Evolutionary conservation across 2,329 filamentous ascomycete genomes (phyloP), one percentile per base, ranked within the genome.

Genomic region (Herpomyces periplanetae): DNA sequence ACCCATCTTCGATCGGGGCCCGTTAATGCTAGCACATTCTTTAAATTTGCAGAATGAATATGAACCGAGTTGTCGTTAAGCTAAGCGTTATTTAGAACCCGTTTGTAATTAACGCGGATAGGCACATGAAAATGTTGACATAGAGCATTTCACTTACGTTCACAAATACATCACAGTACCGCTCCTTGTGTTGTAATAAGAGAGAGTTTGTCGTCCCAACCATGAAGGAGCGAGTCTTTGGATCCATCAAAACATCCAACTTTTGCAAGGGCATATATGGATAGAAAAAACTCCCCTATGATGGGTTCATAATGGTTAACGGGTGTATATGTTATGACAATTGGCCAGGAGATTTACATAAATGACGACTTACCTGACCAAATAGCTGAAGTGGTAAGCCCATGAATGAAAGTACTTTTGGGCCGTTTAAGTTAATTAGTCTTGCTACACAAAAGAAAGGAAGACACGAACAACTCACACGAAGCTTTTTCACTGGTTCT

Each of bases 251-350:
- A 28, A 88, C 51, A 35, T 96, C 75, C 22, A 96, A 56, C 39
- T 88, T 73, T 38, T 96, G 80, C 8, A 96, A 45, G 8, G 80
- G 80, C 1, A 80, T 96, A 34, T 96, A 96, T 1, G 80, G 80
- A 2, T 80, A 75, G 34, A 88, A 91, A 23, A 96, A 51, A 34
- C 69, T 80, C 24, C 80, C 80, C 58, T 71, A 25, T 16, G 17
- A 8, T n/a, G n/a, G n/a, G n/a, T n/a, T n/a, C n/a, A n/a, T n/a
- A 20, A 15, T 8, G 19, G 9, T 25, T 9, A 20, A 15, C 15
- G 14, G 9, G 13, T 19, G 26, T 18, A 27, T 12, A 4, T 13
- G 19, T 17, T 18, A 15, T 18, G 22, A 19, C 16, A 19, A 19
- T 12, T 21, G 19, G 21, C 17, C n/a, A 15, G 4, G 3, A 16